These are phyloP conservation scores for Trichoderma semiorbis DNA, from an alignment of 2,329 filamentous ascomycete species.

Conservation along the genomic window DNA sequence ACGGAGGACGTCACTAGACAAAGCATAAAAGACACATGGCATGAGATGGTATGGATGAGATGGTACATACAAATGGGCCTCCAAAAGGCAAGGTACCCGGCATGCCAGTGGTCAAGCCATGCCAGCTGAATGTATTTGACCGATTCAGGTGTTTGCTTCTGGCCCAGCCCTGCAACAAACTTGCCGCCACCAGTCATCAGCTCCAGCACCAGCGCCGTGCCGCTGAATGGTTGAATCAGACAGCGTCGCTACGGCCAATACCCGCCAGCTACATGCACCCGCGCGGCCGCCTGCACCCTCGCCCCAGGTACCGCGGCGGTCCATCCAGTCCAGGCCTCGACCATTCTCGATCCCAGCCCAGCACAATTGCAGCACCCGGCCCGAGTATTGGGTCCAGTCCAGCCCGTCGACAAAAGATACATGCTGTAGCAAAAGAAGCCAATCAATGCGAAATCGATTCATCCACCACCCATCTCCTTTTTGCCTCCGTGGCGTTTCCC, in stretches of 20 bases:
- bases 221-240: background rate
- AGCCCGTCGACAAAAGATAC: background rate
- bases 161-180: background rate
- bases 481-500: background rate
- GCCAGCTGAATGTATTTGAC: background rate
- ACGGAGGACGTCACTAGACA: background rate
- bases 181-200: background rate
- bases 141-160: background rate
- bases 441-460: background rate
- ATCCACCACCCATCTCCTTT: background rate
- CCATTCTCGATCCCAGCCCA: background rate
- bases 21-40: background rate
- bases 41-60: background rate
- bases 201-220: background rate
- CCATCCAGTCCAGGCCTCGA: background rate
- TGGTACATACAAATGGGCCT: background rate
- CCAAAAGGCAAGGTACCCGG: background rate
- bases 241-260: background rate
- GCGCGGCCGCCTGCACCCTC: background rate
- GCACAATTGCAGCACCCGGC: background rate
- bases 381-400: background rate
- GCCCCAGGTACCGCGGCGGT: background rate
- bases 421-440: background rate
- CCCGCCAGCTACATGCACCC: background rate
- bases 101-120: background rate